Base-by-base conservation (phyloP, 2,329 filamentous ascomycete genomes). In the Trichoderma breve region DNA sequence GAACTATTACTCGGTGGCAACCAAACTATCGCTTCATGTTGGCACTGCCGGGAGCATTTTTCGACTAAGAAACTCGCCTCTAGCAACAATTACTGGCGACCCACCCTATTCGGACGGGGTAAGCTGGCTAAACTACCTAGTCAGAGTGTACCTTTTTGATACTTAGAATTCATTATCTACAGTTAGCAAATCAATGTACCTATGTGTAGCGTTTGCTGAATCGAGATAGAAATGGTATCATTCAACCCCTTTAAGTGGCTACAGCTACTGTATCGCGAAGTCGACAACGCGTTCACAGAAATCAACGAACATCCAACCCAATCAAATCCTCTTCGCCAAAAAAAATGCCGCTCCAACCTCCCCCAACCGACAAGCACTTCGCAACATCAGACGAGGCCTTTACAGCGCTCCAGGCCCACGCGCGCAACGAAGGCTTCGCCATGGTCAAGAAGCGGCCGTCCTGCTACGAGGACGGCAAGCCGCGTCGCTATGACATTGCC, bases 401-500 rank as follows among this genome's bases (percentile, higher is more conserved):
- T n/a, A 5, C 24, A 21, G 18, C 51, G 9, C 60, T 64, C 14
- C 69, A 71, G 32, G 12, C 9, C 6, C 69, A 71, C 14, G 69
- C 69, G 8, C 32, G 60, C 15, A 18, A 9, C 21, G 43, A 71
- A 28, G 69, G 69, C 5, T 71, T 65, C 43, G 69, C 69, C 8
- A n/a, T 71, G 12, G 69, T 71, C 14, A 65, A 55, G 28, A 55
- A 39, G 32, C 60, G 69, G 32, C 34, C 69, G 4, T 65, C 60
- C 6, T 57, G 36, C 12, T 71, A 71, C 24, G 28, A 65, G 5
- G 32, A 71, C 11, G 47, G 47, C 69, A 24, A 55, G 14, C 60
- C 61, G 21, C 60, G 69, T 9, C 69, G 69, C 1, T 71, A 71
- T 21, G 69, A 71, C n/a, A 55, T 71, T 32, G n/a, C 69, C 15